Base-by-base conservation (phyloP, 1,139 yeast species). In the Saccharomyces pastorianus region DNA sequence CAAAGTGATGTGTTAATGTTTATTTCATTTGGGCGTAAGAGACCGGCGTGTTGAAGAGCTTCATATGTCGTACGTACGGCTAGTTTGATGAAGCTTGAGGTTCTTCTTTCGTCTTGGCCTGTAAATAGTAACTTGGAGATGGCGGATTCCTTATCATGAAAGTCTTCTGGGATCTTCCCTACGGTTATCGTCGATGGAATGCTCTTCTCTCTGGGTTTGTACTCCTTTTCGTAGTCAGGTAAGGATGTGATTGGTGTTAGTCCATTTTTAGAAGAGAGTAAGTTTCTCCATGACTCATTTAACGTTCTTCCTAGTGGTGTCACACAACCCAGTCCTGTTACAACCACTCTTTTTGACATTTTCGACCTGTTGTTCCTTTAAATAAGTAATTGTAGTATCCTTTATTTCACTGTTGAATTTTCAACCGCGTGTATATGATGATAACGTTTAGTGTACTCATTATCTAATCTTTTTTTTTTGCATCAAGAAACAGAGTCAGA, bases 251-350 rank as follows among this genome's bases (percentile, higher is more conserved):
- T 81, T 9, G 86, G 79, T 1, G 80, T 71, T 6, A 85, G 64
- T 0, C 91, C 91, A 2, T 64, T 78, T 54, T 76, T 69, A 0
- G 80, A 77, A 1, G 72, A 71, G 1, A 84, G 62, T 7, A 85
- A 70, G 26, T 73, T 74, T 2, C 67, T 56, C 91, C 93, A 86
- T 7, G 81, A 72, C 14, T 68, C 70, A 14, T 65, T 64, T 4
- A 76, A 77, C 0, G 91, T 93, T 2, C 83, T 82, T 0, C 97
- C 99, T 5, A 93, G 72, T 0, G 99, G 99, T 1, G 95, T 81
- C 1, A 91, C 81, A 46, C 87, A 71, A 0, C 98, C 99, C 14
- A 91, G 68, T 0, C 99, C 99, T 0, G 99, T 93, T 0, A 93
- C 84, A 0, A 93, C 98, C 1, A 91, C 96, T 69, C 96, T 72